These are phyloP conservation scores for Cyclotella cryptica DNA, from an alignment of 108 stramenopile genomes.

Conservation along the genomic window DNA sequence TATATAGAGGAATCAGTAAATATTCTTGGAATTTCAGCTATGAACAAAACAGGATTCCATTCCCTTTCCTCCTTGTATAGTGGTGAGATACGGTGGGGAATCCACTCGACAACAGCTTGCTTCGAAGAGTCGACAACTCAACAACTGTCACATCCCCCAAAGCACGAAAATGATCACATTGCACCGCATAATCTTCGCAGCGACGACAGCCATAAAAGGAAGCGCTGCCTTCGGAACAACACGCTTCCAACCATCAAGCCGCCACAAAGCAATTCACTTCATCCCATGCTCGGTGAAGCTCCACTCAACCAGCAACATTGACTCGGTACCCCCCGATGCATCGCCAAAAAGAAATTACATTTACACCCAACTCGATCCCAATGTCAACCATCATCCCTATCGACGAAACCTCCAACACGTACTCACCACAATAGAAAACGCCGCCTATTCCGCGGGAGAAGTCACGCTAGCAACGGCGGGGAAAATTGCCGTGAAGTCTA, in stretches of 20 bases:
- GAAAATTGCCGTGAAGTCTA: constrained; percentile 40
- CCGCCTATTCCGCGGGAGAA: constrained; percentile 47
- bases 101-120: no score
- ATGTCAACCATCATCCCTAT: not conserved
- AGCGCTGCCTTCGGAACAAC: no score
- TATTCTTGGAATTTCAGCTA: not conserved
- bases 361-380: not conserved
- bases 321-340: not conserved
- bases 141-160: no score
- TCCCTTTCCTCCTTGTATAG: no score
- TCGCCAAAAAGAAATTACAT: not conserved
- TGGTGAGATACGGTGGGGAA: no score
- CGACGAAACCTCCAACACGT: constrained; percentile 34
- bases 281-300: not conserved
- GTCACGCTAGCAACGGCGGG: constrained; percentile 46
- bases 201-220: no score
- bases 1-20: not conserved
- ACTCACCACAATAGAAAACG: constrained; percentile 46
- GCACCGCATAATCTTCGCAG: no score
- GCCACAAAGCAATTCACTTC: no score
- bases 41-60: not conserved
- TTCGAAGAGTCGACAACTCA: no score
- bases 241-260: no score
- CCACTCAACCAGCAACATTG: not conserved
- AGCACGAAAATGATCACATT: no score